Conservation (phyloP, 306 rosid species). For the Cicer bijugum region DNA sequence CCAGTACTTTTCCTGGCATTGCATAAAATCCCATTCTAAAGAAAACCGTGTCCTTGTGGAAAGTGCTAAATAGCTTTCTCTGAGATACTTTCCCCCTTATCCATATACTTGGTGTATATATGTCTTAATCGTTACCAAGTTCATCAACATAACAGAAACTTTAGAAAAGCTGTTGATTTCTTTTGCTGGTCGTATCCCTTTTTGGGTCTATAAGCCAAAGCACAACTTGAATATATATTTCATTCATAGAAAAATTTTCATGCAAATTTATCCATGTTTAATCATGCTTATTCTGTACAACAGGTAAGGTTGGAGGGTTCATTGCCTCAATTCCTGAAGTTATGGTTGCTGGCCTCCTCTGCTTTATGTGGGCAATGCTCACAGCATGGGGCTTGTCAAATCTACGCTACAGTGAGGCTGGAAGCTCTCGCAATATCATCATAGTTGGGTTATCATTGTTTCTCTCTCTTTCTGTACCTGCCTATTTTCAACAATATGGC, state of each 20-base stretch:
- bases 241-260: constrained; percentile 45
- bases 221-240: neutral
- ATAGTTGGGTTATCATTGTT: constrained; percentile 93
- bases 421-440: constrained; percentile 97
- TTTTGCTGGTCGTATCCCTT: neutral
- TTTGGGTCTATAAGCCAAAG: neutral
- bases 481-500: constrained; percentile 97
- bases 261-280: constrained; percentile 28
- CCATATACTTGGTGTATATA: neutral
- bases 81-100: constrained; percentile 2
- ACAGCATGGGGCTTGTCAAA: constrained; percentile 93
- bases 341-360: constrained; percentile 97
- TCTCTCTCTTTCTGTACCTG: constrained; percentile 90
- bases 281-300: constrained; percentile 26
- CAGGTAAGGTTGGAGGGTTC: constrained; percentile 98
- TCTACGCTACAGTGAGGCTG: constrained; percentile 98
- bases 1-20: constrained; percentile 1
- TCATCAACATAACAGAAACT: neutral
- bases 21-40: constrained; percentile 13
- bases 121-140: constrained; percentile 19
- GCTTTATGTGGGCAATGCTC: constrained; percentile 99
- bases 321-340: constrained; percentile 95
- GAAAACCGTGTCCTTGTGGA: neutral
- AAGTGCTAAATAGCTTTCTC: constrained; percentile 4
- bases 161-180: constrained; percentile 1